Conservation (phyloP, 257 asterid species). For the Coffea canephora region DNA sequence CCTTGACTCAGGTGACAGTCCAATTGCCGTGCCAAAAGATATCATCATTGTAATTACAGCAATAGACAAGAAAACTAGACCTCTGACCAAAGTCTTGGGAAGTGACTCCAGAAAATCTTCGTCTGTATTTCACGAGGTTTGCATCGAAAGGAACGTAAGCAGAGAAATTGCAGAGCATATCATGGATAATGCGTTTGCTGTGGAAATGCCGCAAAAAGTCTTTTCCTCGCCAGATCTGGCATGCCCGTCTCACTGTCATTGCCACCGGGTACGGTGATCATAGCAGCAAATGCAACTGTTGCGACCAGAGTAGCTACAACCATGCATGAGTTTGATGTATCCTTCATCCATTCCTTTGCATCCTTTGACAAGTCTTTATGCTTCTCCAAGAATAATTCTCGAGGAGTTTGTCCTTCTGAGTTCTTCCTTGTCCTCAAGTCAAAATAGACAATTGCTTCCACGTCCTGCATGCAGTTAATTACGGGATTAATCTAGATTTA, state of each 20-base stretch:
- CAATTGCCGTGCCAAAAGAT: conserved; percentile 1
- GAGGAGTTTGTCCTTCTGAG: neutral
- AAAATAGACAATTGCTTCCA: neutral
- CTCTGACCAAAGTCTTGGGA: neutral
- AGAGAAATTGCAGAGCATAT: conserved; percentile 4
- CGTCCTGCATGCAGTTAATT: neutral
- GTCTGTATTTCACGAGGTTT: neutral
- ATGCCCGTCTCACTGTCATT: neutral
- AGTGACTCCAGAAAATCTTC: conserved; percentile 7
- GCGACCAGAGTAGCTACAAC: neutral
- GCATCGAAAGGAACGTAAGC: conserved; percentile 5
- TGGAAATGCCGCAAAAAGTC: neutral
- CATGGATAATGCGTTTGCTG: conserved; percentile 8
- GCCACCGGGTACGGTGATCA: conserved; percentile 10
- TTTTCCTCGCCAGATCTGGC: neutral
- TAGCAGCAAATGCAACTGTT: conserved; percentile 12
- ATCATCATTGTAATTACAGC: conserved; percentile 8
- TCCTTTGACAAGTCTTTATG: neutral
- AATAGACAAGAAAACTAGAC: neutral
- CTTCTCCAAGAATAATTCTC: neutral
- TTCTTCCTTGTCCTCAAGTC: neutral
- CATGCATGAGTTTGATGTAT: conserved; percentile 15
- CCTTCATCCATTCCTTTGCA: conserved; percentile 18
- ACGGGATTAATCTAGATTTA: no score
- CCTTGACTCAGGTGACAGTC: neutral